A percentile compares a stretch with the other conserved stretches of the same genome.
phyloP scores from a whole-genome alignment of 1,284 basidiomycete genomes.

The Ceratobasidium theobromae region DNA sequence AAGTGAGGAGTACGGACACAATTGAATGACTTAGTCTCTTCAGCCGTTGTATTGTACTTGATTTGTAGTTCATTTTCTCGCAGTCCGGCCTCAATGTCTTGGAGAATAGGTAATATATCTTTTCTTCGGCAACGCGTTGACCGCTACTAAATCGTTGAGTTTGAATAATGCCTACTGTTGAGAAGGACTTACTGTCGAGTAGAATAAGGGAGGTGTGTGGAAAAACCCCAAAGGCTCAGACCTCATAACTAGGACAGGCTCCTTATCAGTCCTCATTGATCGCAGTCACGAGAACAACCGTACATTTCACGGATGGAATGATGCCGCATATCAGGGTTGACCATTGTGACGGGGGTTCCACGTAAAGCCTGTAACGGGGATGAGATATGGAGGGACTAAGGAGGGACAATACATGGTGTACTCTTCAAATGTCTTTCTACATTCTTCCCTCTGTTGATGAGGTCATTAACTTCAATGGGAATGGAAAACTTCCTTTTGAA shows the following conservation, averaged over 20 bases:
- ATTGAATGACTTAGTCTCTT: neutral
- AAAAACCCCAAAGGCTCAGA: neutral
- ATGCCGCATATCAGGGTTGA: neutral
- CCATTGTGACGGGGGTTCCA: neutral
- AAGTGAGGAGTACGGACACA: neutral
- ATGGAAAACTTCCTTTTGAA: neutral
- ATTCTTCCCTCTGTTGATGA: neutral
- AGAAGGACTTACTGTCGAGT: neutral
- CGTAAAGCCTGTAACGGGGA: neutral
- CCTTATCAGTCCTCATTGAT: neutral
- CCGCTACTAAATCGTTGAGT: neutral
- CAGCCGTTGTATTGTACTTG: slow-evolving; percentile 10
- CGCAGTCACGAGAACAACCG: neutral
- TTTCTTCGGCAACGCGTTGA: neutral
- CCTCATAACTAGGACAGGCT: neutral
- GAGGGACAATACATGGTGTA: neutral
- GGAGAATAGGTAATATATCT: neutral
- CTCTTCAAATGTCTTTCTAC: neutral
- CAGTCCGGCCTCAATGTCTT: slow-evolving; percentile 15
- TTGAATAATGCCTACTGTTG: neutral
- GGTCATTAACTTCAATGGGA: neutral
- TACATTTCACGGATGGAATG: neutral
- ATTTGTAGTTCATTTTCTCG: neutral
- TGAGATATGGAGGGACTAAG: neutral
- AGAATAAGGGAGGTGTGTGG: neutral